Base-by-base conservation (phyloP, 1,139 yeast genomes). In the Zygoascus sp. region DNA sequence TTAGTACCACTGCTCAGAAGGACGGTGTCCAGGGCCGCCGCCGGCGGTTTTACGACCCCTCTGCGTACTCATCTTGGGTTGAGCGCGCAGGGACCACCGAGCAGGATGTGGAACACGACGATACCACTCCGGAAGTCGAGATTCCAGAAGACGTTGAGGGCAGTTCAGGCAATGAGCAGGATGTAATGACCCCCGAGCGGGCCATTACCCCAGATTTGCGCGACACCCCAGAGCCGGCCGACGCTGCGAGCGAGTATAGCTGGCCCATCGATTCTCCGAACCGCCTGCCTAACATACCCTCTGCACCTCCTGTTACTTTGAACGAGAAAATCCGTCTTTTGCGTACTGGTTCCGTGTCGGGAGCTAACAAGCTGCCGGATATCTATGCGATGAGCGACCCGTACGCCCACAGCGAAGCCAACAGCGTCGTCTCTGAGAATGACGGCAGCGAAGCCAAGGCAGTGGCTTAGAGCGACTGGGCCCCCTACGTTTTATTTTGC, bases 1-100 rank as follows among this genome's bases (percentile, higher is more conserved):
- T 81, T 28, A 80, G 87, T 0, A 80, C 83, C 17, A 81, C 84
- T 1, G 88, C 88, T 10, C 80, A 85, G 22, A 81, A 81, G 57
- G 88, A 82, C 59, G 88, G 88, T 0, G 64, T 81, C 6, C 87
- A 81, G 60, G 88, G 88, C 2, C 76, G 78, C 54, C 65, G 75
- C 45, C 79, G 75, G 55, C 66, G 79, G 50, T 53, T 59, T n/a
- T 73, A 71, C 2, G 72, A 69, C 34, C 72, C 73, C 6, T 63
- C 65, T 16, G 59, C 59, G 7, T 61, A 58, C 45, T 41, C 54
- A 7, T 47, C 51, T 13, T 61, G 63, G 64, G 49, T 49, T 28
- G 40, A 39, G 25, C 36, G 39, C n/a, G 27, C 16, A 5, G 25
- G 32, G 7, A 2, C 36, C 10, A 36, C 23, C 13, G 44, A 36